phyloP scores from a whole-genome alignment of 2,329 filamentous ascomycete species.

The Plenodomus biglobosus region DNA sequence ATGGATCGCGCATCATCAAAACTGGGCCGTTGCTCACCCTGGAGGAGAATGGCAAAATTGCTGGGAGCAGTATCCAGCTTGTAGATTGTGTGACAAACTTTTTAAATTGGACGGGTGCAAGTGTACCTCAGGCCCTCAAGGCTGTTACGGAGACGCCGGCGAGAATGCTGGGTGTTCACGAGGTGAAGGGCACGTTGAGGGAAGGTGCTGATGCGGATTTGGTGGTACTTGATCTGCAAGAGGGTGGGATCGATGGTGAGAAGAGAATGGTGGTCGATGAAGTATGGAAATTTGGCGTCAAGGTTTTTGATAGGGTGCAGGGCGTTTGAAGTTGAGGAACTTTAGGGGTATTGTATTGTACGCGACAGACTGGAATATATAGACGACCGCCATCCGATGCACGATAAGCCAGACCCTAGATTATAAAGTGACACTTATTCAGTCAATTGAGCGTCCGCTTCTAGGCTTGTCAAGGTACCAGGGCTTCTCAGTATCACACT shows the following conservation, averaged over 20 bases:
- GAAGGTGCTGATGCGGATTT: conserved; percentile 57
- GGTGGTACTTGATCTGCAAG: conserved; percentile 64
- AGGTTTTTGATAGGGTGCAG: conserved; percentile 27
- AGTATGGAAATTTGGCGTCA: conserved; percentile 75
- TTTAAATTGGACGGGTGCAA: conserved; percentile 69
- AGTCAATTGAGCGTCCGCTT: too few relatives aligned
- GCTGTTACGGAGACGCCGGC: conserved; percentile 78
- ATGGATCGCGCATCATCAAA: conserved; percentile 68
- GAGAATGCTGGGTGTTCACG: conserved; percentile 69
- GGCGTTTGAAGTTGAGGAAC: neutral
- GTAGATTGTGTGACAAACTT: conserved; percentile 84
- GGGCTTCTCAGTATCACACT: too few relatives aligned
- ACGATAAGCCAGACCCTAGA: too few relatives aligned
- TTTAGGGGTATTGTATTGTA: too few relatives aligned
- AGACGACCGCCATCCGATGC: too few relatives aligned
- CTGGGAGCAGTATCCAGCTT: conserved; percentile 66
- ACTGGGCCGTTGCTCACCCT: conserved; percentile 71
- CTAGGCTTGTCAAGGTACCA: too few relatives aligned
- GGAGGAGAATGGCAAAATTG: conserved; percentile 67
- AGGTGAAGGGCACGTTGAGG: conserved; percentile 62
- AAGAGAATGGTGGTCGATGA: conserved; percentile 66
- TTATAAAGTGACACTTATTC: too few relatives aligned
- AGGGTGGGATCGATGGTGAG: conserved; percentile 47
- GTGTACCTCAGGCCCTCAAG: conserved; percentile 67
- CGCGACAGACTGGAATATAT: too few relatives aligned